A percentile compares a stretch with the other conserved stretches of the same genome.
Evolutionary conservation across 2,329 filamentous ascomycete species (phyloP).

Genomic region (Diaporthe vexans): DNA sequence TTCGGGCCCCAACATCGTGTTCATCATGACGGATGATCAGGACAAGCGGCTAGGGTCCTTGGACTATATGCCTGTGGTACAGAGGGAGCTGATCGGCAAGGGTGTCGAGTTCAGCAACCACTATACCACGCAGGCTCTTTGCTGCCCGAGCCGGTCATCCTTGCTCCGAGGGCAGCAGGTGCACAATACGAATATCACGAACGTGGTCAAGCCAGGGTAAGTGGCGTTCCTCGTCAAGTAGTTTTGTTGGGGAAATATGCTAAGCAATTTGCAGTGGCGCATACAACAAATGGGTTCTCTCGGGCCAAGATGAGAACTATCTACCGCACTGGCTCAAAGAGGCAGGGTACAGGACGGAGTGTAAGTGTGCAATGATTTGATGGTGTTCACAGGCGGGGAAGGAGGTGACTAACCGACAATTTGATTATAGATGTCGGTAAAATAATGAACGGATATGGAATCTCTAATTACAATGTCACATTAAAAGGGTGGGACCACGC

Average conservation of each 20-base stretch:
- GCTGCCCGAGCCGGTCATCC: slow-evolving; percentile 48
- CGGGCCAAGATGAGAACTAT: slow-evolving; percentile 58
- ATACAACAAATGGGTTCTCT: slow-evolving; percentile 59
- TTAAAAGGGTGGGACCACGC: slow-evolving; percentile 48
- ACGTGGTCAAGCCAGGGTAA: slow-evolving; percentile 51
- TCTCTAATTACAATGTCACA: slow-evolving; percentile 55
- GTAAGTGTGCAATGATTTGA: slow-evolving; percentile 44
- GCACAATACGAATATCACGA: slow-evolving; percentile 51
- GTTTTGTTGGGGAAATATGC: background rate
- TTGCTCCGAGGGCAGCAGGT: slow-evolving; percentile 46
- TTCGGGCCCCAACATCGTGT: slow-evolving; percentile 45
- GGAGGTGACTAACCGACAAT: too few relatives aligned
- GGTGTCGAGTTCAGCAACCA: slow-evolving; percentile 47
- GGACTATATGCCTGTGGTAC: slow-evolving; percentile 42
- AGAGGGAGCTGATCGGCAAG: slow-evolving; percentile 45
- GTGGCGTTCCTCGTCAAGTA: slow-evolving; percentile 20
- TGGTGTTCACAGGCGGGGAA: background rate
- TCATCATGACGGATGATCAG: slow-evolving; percentile 46
- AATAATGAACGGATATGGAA: slow-evolving; percentile 59
- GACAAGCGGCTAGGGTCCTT: slow-evolving; percentile 44
- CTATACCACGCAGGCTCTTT: slow-evolving; percentile 47
- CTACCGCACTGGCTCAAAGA: slow-evolving; percentile 59
- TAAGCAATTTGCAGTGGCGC: slow-evolving; percentile 46
- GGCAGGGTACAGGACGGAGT: slow-evolving; percentile 60
- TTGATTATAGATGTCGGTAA: slow-evolving; percentile 52